phyloP scores from a whole-genome alignment of 768 basidiomycete species.

The Udeniomyces megalosporus region DNA sequence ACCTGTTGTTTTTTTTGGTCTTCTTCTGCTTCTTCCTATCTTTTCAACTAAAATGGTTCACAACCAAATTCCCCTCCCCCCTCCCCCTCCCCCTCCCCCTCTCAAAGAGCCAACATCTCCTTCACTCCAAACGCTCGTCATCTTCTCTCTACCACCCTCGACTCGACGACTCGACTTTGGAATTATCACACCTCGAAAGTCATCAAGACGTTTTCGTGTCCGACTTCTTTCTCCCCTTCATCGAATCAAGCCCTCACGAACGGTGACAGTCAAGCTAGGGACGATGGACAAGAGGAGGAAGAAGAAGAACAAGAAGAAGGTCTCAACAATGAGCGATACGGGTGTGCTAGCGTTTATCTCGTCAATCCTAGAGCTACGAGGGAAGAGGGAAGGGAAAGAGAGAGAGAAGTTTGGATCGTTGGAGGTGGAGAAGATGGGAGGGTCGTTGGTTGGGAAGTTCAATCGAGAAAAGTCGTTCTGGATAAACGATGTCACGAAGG shows the following conservation, averaged over 20 bases:
- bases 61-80: no score
- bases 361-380: background rate
- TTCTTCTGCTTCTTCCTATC: background rate
- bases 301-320: slow-evolving; percentile 26
- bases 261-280: background rate
- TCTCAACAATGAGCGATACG: background rate
- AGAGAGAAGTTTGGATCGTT: slow-evolving; percentile 41
- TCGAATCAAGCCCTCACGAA: background rate
- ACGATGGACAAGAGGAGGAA: slow-evolving; percentile 23
- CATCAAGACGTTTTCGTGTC: slow-evolving; percentile 62
- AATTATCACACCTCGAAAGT: slow-evolving; percentile 75
- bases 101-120: slow-evolving; percentile 37
- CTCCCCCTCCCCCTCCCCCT: background rate
- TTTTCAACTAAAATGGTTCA: no score
- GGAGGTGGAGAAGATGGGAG: slow-evolving; percentile 66
- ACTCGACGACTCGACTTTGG: slow-evolving; percentile 88
- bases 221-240: no score
- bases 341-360: background rate
- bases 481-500: slow-evolving; percentile 68
- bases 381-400: slow-evolving; percentile 38
- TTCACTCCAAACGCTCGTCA: slow-evolving; percentile 89
- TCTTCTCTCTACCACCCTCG: slow-evolving; percentile 78
- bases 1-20: no score
- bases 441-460: slow-evolving; percentile 39
- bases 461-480: slow-evolving; percentile 47